Evolutionary conservation across 352 stramenopile genomes (phyloP), one percentile per base, ranked within the genome.

Genomic region (Peronospora destructor): DNA sequence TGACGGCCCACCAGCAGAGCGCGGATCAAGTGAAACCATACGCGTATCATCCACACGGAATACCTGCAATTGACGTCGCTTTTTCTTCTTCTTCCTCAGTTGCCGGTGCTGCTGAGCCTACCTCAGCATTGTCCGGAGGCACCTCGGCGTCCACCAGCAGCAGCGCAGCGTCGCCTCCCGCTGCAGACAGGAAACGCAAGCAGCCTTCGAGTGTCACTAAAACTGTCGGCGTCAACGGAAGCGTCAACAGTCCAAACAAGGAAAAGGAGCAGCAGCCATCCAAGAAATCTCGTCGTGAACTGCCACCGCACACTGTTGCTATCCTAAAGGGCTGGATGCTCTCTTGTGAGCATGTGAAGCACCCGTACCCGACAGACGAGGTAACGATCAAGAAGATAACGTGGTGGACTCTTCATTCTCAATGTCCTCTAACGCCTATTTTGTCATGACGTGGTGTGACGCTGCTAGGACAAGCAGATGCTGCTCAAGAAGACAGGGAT

Each of bases 251-350:
- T 5, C 8, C 30, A 16, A 63, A 73, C 49, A 63, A 74, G 25
- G 49, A 66, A 17, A 63, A 74, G 25, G 49, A 66, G 25, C 37
- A 55, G 33, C 58, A 71, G 43, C 59, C 63, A 9, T 71, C 70
- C 13, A 89, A 87, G 48, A 94, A 94, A 52, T 85, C 78, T 28
- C 68, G 83, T 0, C 80, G 83, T 6, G 83, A 94, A 44, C 56
- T 94, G 17, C 84, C 84, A 21, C 79, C 84, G 33, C 77, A 91
- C 49, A 92, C 84, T 10, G 81, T 92, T 38, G 78, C 78, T 21
- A 89, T 91, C 41, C 59, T 95, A 6, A 92, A 93, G 43, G 78
- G 76, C 5, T 95, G 84, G 84, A 95, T 95, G 80, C 67, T 95
- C 21, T 92, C 82, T 26, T 73, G 76, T 7, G 83, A 95, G 50